These are phyloP conservation scores for Thymus quinquecostatus DNA, from an alignment of 257 asterid genomes.

Conservation along the genomic window DNA sequence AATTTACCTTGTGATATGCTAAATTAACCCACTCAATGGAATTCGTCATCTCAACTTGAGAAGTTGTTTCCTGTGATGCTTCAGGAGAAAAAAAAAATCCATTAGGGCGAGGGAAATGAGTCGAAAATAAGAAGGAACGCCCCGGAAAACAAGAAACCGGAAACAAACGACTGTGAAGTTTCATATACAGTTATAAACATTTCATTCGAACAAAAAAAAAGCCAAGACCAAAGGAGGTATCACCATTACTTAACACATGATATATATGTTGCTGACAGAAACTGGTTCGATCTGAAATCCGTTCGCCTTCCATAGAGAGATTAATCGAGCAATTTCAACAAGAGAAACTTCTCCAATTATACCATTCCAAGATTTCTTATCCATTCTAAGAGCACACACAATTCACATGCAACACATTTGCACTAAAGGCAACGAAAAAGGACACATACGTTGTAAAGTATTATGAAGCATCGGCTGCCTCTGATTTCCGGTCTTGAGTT, in stretches of 20 bases:
- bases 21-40: slow-evolving; percentile 42
- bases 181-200: neutral
- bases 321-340: neutral
- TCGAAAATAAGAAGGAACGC: neutral
- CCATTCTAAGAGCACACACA: no score
- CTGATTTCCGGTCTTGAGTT: slow-evolving; percentile 30
- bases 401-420: no score
- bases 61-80: slow-evolving; percentile 33
- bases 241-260: no score
- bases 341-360: neutral
- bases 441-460: slow-evolving; percentile 35
- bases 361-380: neutral
- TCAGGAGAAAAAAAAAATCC: slow-evolving; percentile 6
- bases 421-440: neutral
- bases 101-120: slow-evolving; percentile 7
- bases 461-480: slow-evolving; percentile 22
- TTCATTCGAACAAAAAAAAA: neutral
- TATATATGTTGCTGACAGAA: no score
- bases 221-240: no score
- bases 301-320: no score
- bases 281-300: no score
- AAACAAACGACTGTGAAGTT: neutral
- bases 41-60: slow-evolving; percentile 34
- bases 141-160: neutral
- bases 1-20: slow-evolving; percentile 36